These are phyloP conservation scores for Alternaria incomplexa DNA, from an alignment of 2,329 filamentous ascomycete species.

Conservation along the genomic window DNA sequence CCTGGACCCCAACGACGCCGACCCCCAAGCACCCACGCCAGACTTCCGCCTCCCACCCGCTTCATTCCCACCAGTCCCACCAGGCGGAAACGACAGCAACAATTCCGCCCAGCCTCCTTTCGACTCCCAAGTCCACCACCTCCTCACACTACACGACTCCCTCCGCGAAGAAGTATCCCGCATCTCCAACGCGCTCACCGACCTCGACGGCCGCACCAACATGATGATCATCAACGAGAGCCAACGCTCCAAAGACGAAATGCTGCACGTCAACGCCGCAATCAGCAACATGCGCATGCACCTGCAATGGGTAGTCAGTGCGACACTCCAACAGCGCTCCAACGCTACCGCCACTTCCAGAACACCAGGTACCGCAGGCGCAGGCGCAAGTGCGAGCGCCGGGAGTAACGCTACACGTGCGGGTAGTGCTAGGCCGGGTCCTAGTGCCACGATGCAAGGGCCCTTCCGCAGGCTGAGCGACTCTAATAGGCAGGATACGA, in stretches of 20 bases:
- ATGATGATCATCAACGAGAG: slow-evolving; percentile 70
- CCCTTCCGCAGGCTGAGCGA: slow-evolving; percentile 45
- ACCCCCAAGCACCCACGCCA: slow-evolving; percentile 44
- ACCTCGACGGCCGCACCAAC: slow-evolving; percentile 65
- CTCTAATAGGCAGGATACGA: slow-evolving; percentile 45
- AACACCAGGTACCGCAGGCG: slow-evolving; percentile 29
- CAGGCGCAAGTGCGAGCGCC: slow-evolving; percentile 24
- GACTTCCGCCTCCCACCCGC: slow-evolving; percentile 45
- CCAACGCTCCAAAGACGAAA: slow-evolving; percentile 66
- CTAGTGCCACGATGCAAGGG: slow-evolving; percentile 32
- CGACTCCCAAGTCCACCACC: slow-evolving; percentile 60
- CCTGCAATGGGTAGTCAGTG: slow-evolving; percentile 67
- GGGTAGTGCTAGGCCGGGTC: slow-evolving; percentile 25
- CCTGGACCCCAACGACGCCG: slow-evolving; percentile 39
- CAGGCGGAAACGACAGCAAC: slow-evolving; percentile 24
- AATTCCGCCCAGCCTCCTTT: slow-evolving; percentile 47
- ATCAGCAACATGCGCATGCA: slow-evolving; percentile 66
- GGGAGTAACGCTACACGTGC: slow-evolving; percentile 35
- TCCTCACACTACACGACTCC: slow-evolving; percentile 66
- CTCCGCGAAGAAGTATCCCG: slow-evolving; percentile 65
- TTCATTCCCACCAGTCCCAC: slow-evolving; percentile 40
- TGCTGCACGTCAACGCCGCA: slow-evolving; percentile 66
- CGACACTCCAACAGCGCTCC: slow-evolving; percentile 56
- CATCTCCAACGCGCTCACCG: slow-evolving; percentile 60
- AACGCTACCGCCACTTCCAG: slow-evolving; percentile 34